These are phyloP conservation scores for Daedaleopsis sinensis DNA, from an alignment of 768 basidiomycete species.

Conservation along the genomic window DNA sequence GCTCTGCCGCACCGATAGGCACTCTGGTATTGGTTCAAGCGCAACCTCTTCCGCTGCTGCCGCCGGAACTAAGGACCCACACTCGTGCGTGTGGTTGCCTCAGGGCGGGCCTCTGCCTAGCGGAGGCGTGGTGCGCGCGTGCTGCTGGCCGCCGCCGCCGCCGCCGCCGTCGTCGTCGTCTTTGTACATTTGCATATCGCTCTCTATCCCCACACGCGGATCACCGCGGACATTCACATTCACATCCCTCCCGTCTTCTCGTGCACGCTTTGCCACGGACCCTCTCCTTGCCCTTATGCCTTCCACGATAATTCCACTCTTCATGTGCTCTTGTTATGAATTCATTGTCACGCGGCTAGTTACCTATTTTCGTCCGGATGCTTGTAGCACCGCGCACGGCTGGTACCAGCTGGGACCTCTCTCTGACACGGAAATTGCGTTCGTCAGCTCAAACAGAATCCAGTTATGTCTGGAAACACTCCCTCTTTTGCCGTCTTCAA, in stretches of 20 bases:
- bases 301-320: background rate
- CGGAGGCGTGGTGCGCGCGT: slow-evolving; percentile 13
- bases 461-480: too few relatives aligned
- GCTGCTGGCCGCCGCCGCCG: background rate
- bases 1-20: slow-evolving; percentile 49
- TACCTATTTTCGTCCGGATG: slow-evolving; percentile 10
- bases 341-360: background rate
- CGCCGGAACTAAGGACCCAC: slow-evolving; percentile 58
- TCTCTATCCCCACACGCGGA: slow-evolving; percentile 6
- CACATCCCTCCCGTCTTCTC: background rate
- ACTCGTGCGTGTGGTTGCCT: background rate
- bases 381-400: slow-evolving; percentile 2
- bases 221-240: slow-evolving; percentile 17
- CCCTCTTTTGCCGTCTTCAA: too few relatives aligned
- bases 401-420: background rate
- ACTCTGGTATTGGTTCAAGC: slow-evolving; percentile 79
- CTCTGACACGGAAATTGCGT: background rate
- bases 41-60: slow-evolving; percentile 83
- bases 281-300: background rate
- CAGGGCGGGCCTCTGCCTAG: background rate
- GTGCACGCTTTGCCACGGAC: slow-evolving; percentile 11
- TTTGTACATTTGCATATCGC: background rate
- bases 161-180: background rate
- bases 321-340: slow-evolving; percentile 13
- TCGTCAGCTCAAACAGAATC: too few relatives aligned